Evolutionary conservation across 306 rosid genomes (phyloP), one percentile per base, ranked within the genome.

Genomic region (Oxytropis ochrocephala): DNA sequence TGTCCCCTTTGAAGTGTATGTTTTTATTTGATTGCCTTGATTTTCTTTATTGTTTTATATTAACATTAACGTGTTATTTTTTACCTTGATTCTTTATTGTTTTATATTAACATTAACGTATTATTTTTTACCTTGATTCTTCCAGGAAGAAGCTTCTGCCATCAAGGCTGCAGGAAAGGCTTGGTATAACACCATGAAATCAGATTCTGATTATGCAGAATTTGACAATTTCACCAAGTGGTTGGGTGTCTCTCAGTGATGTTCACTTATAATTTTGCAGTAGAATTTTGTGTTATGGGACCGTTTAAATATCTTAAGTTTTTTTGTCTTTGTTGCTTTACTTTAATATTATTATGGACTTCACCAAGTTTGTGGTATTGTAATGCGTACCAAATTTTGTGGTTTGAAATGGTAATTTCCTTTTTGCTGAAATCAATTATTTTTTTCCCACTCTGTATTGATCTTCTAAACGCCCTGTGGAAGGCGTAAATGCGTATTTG

Each of bases 161-260:
- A 75, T 87, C 60, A 83, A 76, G 80, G 85, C 95, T n/a, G 96
- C 98, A 0, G 96, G 98, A 17, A 92, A 92, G 33, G 79, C 91
- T 0, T 92, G 95, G 92, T 89, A 83, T 41, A 80, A 86, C 32
- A 89, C 95, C 7, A 92, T 92, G 98, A 87, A 89, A 36, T 89
- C 98, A 0, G 97, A 92, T 43, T 82, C 89, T 2, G 96, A 92
- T 67, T 92, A 92, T 72, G 75, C 95, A 3, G 95, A 92, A 60
- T 92, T 92, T 0, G 97, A 92, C 5, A 77, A 75, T 74, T 92
- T 92, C 62, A 35, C 93, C 4, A 92, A 92, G 84, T 92, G 97
- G 96, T 65, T 92, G 13, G 86, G 91, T 6, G 89, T 87, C 0
- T 86, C 98, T 11, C 95, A 92, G 91, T 92, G 64, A 79, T 64